Evolutionary conservation across 2,329 filamentous ascomycete species (phyloP), one percentile per base, ranked within the genome.

Genomic region (Periconia sp.): DNA sequence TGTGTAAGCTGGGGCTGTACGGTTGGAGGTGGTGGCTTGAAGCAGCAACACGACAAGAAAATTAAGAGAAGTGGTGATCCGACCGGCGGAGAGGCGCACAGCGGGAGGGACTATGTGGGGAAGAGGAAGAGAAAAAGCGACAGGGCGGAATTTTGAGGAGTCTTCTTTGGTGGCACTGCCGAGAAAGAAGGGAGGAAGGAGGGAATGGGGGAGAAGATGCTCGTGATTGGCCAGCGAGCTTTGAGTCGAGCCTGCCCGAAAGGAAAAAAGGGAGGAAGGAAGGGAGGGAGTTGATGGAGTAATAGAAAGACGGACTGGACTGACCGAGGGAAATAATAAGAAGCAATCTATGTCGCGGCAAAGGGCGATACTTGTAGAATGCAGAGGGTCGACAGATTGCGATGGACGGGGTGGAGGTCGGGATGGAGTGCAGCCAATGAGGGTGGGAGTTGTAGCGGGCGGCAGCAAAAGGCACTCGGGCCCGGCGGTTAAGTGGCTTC

Each of bases 401-500:
- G 33, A 37, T 37, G 6, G 33, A 31, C 41, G 20, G 35, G n/a
- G 23, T 45, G 43, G 13, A 45, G 43, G 23, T n/a, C n/a, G n/a
- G 20, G 6, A 30, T 18, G 43, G 17, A 23, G 13, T n/a, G 43
- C 43, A 10, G 37, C 47, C 47, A 49, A 49, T 42, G 47, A 56
- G 57, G 57, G 53, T 61, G 62, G 50, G 35, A 55, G 48, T 59
- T 55, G 60, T 58, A 46, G 59, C 66, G 63, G 61, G 68, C 69
- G 67, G 60, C 66, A 66, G 61, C 33, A 37, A n/a, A 56, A 58
- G 57, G 60, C 61, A 60, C 60, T 51, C 33, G 47, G 48, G 55
- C 50, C 62, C 61, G 66, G 69, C 66, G 68, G 58, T 66, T 67
- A 66, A 64, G 66, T 68, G 69, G 66, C 62, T 55, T n/a, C 58